These are phyloP conservation scores for Rheum nobile DNA, from an alignment of 148 eudicot species.

Conservation along the genomic window DNA sequence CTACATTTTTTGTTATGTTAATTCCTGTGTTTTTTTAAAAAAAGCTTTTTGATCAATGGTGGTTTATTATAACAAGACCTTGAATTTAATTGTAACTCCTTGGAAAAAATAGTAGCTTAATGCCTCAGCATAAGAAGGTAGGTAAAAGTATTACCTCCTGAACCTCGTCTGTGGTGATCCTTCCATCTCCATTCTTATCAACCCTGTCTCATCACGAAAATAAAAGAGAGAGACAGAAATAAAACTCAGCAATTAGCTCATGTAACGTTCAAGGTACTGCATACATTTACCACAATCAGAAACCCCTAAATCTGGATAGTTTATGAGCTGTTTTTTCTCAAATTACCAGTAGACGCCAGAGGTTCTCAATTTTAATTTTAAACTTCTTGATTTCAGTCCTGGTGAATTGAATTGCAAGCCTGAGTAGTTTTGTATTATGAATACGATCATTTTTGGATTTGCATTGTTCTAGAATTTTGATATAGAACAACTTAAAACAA, in stretches of 20 bases:
- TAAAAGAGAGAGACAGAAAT: no score
- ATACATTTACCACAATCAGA: not conserved
- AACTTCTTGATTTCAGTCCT: not conserved
- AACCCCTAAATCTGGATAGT: not conserved
- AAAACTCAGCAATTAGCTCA: not conserved
- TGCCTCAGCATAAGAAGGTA: not conserved
- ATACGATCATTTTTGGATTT: not conserved
- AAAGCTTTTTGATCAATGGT: no score
- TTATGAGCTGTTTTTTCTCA: not conserved
- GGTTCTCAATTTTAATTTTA: not conserved
- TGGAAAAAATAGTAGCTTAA: not conserved
- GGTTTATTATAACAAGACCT: no score
- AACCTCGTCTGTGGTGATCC: conserved; percentile 75
- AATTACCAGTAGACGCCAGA: not conserved
- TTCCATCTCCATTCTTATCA: conserved; percentile 90
- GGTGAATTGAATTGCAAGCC: no score
- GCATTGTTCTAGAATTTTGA: no score
- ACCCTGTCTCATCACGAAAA: conserved; percentile 42
- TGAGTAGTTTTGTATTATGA: no score
- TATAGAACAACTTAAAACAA: not conserved
- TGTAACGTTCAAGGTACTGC: not conserved
- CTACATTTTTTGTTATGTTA: no score
- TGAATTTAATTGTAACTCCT: not conserved
- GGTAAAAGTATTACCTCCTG: conserved; percentile 49
- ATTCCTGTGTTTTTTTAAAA: no score